Evolutionary conservation across 306 rosid species (phyloP).

Genomic region (Ceratonia siliqua): DNA sequence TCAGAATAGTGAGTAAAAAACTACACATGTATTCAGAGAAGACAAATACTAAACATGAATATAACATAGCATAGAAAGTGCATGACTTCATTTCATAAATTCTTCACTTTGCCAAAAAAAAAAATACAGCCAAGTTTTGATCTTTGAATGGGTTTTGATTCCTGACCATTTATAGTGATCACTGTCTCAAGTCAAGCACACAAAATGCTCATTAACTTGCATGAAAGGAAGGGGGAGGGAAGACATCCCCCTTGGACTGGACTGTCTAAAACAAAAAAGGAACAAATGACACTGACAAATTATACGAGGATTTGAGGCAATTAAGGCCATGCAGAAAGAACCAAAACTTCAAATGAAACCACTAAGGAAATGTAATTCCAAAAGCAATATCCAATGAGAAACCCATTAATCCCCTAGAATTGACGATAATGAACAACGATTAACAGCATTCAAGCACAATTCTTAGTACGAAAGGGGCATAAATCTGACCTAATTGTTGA

Average conservation of each 20-base stretch:
- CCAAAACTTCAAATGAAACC: neutral
- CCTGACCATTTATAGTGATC: neutral
- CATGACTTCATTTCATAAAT: neutral
- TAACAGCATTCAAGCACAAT: neutral
- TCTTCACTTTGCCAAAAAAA: neutral
- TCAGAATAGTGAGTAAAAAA: neutral
- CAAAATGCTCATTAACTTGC: neutral
- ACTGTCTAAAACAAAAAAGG: neutral
- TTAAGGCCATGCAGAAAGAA: slow-evolving; percentile 13
- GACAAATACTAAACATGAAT: neutral
- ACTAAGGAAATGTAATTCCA: neutral
- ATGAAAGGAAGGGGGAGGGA: no score
- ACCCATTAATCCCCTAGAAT: neutral
- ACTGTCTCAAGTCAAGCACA: neutral
- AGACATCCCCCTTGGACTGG: neutral
- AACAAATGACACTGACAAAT: neutral
- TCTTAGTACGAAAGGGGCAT: neutral
- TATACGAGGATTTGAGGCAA: neutral
- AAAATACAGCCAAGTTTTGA: neutral
- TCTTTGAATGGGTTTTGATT: neutral
- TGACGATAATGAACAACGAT: neutral
- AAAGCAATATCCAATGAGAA: neutral
- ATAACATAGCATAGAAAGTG: neutral
- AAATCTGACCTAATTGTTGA: slow-evolving; percentile 54
- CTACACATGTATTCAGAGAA: neutral